Base-by-base conservation (phyloP, 306 rosid species). In the Crataegus laevigata region DNA sequence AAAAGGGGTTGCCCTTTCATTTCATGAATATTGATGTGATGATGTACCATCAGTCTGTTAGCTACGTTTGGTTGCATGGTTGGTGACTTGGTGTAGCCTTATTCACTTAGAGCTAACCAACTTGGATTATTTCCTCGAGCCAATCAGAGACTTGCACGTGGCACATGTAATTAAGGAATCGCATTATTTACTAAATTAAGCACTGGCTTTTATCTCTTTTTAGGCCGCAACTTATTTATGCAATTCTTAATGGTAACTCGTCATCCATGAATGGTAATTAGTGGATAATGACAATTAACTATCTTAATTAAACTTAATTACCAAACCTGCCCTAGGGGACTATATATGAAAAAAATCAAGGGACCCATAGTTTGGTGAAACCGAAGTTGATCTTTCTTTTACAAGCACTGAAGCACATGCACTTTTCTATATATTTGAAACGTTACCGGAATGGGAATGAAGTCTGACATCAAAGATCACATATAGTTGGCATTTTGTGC, bases 361-460 rank as follows among this genome's bases (percentile, higher is more conserved):
- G 52, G 68, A 61, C 80, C 40, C 26, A 34, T 19, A 21, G 63
- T 67, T 75, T 57, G 78, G 80, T 74, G 85, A 80, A 65, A 81
- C 70, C 85, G 64, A 81, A 57, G 87, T 34, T 74, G 87, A 84
- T 84, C 3, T 30, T 29, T 30, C 18, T 60, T 26, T 29, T 60
- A 3, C 3, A 18, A 66, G 45, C 29, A 66, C 75, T 6, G 75
- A 71, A 71, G 24, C 22, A 64, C 8, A 34, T 28, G 26, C 28
- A 19, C 47, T 19, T 19, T 57, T 74, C 79, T 69, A 18, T 8
- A 73, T 75, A 58, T 74, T 51, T 66, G 75, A 84, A 82, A 62
- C 75, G 50, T 43, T 34, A 43, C 26, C 82, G 17, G 54, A 30
- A 72, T 12, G 64, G 57, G 2, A 67, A 73, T 5, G 54, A 74